Evolutionary conservation across 1,284 basidiomycete species (phyloP), one percentile per base, ranked within the genome.

Genomic region (Heterobasidion parviporum): DNA sequence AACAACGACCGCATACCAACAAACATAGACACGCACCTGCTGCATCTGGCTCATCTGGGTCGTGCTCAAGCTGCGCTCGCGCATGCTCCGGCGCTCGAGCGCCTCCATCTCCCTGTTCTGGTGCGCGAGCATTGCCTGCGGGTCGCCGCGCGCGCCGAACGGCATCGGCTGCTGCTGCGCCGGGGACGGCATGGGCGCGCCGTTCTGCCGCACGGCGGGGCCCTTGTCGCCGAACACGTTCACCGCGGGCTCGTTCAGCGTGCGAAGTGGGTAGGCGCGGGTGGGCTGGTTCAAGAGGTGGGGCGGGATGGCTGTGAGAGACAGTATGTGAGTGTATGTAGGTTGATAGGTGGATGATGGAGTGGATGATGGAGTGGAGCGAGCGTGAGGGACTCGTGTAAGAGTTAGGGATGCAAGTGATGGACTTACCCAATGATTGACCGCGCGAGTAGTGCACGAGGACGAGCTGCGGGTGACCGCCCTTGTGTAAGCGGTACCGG

Each of bases 401-500:
- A n/a, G n/a, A n/a, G n/a, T n/a, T n/a, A n/a, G n/a, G n/a, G 18
- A 15, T n/a, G 50, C 15, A 1, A n/a, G 15, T 57, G 26, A 26
- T 26, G 0, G 5, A 80, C 85, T 68, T 66, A 89, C 87, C 75
- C 53, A 77, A 72, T 12, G 73, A 61, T 34, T 76, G 81, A 4
- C 84, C 85, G 61, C 83, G 77, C 35, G 79, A 74, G 65, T 90
- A 92, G 63, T 91, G 87, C 0, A 89, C 77, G 14, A 91, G 77
- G 20, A 82, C 74, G 16, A 91, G 76, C 55, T 81, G 78, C 0
- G 82, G 77, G 61, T 87, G 80, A 0, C 87, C 86, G 18, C 86
- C 87, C 65, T 87, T 87, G 50, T 71, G 58, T 36, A 92, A 72
- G 38, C 89, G 82, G 65, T 80, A 92, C 6, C 87, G 79, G 50